A percentile compares a stretch with the other conserved stretches of the same genome.
phyloP scores from a whole-genome alignment of 1,139 yeast genomes.

The Debaryomyces psychrophilus region DNA sequence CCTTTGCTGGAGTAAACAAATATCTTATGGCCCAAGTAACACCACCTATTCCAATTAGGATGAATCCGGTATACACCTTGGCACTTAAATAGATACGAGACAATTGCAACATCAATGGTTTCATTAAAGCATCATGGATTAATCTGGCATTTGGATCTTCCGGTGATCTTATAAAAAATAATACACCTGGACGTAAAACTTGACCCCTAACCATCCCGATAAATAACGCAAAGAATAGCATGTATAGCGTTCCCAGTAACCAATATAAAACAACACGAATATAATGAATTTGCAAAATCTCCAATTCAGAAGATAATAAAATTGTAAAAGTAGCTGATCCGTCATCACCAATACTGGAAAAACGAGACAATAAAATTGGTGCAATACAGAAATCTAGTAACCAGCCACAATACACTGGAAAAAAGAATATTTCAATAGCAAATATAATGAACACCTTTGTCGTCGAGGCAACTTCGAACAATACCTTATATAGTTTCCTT shows the following conservation, averaged over 20 bases:
- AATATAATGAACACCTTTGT: slow-evolving; percentile 76
- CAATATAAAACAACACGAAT: slow-evolving; percentile 51
- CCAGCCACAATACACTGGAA: slow-evolving; percentile 87
- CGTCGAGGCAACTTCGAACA: slow-evolving; percentile 59
- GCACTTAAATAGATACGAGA: slow-evolving; percentile 77
- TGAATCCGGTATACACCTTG: slow-evolving; percentile 72
- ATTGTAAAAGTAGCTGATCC: slow-evolving; percentile 19
- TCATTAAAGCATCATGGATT: slow-evolving; percentile 84
- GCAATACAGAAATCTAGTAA: slow-evolving; percentile 70
- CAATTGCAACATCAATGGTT: slow-evolving; percentile 72
- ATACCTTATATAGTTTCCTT: slow-evolving; percentile 51
- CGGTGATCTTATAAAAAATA: slow-evolving; percentile 89
- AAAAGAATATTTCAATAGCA: slow-evolving; percentile 75
- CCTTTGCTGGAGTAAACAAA: slow-evolving; percentile 25
- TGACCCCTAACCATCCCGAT: slow-evolving; percentile 78
- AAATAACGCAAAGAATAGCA: slow-evolving; percentile 84
- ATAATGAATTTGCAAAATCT: slow-evolving; percentile 26
- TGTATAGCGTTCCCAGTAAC: slow-evolving; percentile 79
- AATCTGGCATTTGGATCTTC: slow-evolving; percentile 90
- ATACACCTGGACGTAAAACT: slow-evolving; percentile 83
- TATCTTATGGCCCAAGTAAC: slow-evolving; percentile 58
- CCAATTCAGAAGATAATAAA: slow-evolving; percentile 30
- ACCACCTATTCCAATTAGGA: slow-evolving; percentile 74
- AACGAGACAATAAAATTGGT: slow-evolving; percentile 47
- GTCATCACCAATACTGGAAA: slow-evolving; percentile 18